Percentiles rank a stretch among this genome's conserved stretches.
These are phyloP conservation scores for Aspergillus sclerotiicarbonarius DNA, from an alignment of 495 filamentous ascomycete genomes.

Conservation along the genomic window DNA sequence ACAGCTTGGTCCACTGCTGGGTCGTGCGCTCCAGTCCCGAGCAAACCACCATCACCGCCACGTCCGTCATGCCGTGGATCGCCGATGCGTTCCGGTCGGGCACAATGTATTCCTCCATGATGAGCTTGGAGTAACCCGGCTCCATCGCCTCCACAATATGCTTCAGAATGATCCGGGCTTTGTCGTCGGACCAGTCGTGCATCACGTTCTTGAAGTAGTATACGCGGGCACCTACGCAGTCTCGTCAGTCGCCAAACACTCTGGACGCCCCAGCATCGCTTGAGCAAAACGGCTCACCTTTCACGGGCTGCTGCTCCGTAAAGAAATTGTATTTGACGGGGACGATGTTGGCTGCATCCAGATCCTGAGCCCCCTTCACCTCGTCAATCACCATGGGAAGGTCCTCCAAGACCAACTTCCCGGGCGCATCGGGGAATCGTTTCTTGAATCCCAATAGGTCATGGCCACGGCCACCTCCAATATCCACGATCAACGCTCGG, in stretches of 20 bases:
- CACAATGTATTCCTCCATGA: conserved; percentile 39
- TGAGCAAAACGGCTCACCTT: conserved; percentile 12
- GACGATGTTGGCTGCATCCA: conserved; percentile 24
- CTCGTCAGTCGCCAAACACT: not conserved
- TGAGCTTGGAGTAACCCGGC: conserved; percentile 39
- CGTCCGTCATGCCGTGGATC: conserved; percentile 24
- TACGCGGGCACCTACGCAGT: conserved; percentile 28
- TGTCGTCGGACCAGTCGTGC: conserved; percentile 47
- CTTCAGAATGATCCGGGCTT: conserved; percentile 32
- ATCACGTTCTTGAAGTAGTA: conserved; percentile 48
- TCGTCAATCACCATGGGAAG: conserved; percentile 36
- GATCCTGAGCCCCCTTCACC: conserved; percentile 19
- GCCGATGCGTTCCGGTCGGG: conserved; percentile 30
- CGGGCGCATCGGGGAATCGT: conserved; percentile 17
- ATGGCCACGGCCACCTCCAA: conserved; percentile 48
- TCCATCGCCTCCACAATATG: conserved; percentile 33
- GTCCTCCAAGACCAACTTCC: conserved; percentile 46
- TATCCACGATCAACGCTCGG: conserved; percentile 48
- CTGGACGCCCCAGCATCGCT: not conserved
- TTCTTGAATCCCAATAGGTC: conserved; percentile 37
- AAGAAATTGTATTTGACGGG: conserved; percentile 38
- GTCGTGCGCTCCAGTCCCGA: conserved; percentile 32
- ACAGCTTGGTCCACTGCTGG: conserved; percentile 25
- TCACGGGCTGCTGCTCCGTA: conserved; percentile 31
- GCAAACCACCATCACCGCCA: conserved; percentile 34